Evolutionary conservation across 345 rosid species (phyloP).

Genomic region (Isatis tinctoria): DNA sequence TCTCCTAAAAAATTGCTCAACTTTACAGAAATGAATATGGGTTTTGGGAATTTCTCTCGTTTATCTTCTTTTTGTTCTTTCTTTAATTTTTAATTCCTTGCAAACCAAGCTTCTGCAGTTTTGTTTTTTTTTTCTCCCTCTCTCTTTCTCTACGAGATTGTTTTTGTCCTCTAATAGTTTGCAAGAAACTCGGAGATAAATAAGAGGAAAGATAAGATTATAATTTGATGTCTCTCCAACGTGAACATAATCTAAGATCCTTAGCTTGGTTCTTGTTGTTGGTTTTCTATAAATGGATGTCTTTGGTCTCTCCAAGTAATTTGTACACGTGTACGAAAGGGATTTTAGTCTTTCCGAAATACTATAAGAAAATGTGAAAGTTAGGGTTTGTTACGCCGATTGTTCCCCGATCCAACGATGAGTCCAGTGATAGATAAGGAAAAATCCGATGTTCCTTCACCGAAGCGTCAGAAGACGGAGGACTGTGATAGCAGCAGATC

Average conservation of each 20-base stretch:
- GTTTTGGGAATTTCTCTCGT: constrained; percentile 8
- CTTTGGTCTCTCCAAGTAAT: too few relatives aligned
- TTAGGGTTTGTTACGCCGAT: neutral
- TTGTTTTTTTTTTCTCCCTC: constrained; percentile 9
- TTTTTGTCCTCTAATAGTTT: constrained; percentile 26
- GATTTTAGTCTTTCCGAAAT: too few relatives aligned
- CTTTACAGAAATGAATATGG: neutral
- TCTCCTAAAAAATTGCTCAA: neutral
- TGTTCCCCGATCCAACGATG: neutral
- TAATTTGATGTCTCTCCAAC: neutral
- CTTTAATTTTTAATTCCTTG: neutral
- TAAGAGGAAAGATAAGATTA: neutral
- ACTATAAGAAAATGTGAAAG: too few relatives aligned
- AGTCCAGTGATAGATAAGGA: neutral
- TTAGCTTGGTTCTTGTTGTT: neutral
- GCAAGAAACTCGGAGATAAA: constrained; percentile 13
- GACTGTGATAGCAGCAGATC: neutral
- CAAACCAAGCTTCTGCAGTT: constrained; percentile 14
- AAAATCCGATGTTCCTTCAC: neutral
- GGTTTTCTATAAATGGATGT: neutral
- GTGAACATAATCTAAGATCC: neutral
- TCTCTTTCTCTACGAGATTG: constrained; percentile 5
- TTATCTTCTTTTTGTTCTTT: neutral
- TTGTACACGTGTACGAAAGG: neutral
- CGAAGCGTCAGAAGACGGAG: neutral